Conservation (phyloP, 225 moss, liverwort and hornwort genomes). For the Takakia lepidozioides region DNA sequence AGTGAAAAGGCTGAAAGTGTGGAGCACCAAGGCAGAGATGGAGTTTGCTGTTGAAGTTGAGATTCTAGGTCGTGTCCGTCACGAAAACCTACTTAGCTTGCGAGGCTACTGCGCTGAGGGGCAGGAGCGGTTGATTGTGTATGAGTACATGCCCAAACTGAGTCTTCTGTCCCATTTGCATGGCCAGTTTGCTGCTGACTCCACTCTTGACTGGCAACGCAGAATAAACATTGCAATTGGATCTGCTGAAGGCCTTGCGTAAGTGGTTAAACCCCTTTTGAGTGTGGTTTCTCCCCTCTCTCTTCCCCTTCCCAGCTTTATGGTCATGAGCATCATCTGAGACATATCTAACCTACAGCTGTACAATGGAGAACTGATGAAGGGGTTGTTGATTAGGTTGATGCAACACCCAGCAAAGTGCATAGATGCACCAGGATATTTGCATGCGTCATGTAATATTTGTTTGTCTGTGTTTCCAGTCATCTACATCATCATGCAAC, state of each 20-base stretch:
- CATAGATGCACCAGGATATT: not conserved
- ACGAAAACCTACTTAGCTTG: slow-evolving; percentile 71
- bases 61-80: slow-evolving; percentile 85
- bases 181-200: slow-evolving; percentile 67
- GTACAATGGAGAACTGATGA: too few relatives aligned
- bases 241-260: slow-evolving; percentile 86
- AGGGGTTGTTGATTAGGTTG: too few relatives aligned
- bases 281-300: not conserved
- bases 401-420: not conserved
- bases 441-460: too few relatives aligned
- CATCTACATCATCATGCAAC: slow-evolving; percentile 86
- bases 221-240: slow-evolving; percentile 82
- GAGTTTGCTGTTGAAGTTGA: slow-evolving; percentile 95
- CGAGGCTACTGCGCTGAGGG: slow-evolving; percentile 86
- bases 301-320: too few relatives aligned
- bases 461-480: too few relatives aligned
- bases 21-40: slow-evolving; percentile 85
- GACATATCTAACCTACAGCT: too few relatives aligned
- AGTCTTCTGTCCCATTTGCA: slow-evolving; percentile 85
- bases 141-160: slow-evolving; percentile 81
- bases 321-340: not conserved
- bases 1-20: slow-evolving; percentile 85
- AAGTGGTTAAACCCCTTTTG: slow-evolving; percentile 24
- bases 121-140: slow-evolving; percentile 88
- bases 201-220: slow-evolving; percentile 67